Percentiles rank a stretch among this genome's conserved stretches.
Evolutionary conservation across 257 asterid genomes (phyloP).

Genomic region (Echium plantagineum): DNA sequence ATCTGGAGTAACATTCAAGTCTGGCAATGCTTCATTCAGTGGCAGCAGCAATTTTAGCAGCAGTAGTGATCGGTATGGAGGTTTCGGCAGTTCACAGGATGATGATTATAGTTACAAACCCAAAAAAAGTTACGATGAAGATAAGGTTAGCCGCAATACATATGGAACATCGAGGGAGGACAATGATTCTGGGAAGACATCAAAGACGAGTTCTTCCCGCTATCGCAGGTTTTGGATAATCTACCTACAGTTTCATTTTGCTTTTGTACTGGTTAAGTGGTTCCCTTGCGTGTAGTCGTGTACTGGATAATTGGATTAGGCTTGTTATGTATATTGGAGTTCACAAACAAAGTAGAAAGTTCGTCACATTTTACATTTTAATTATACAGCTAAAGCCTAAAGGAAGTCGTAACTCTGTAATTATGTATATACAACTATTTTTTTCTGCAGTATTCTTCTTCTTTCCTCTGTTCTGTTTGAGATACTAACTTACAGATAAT

Average conservation of each 20-base stretch:
- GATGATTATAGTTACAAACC: slow-evolving; percentile 42
- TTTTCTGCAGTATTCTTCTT: neutral
- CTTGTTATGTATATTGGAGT: neutral
- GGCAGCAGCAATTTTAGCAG: slow-evolving; percentile 18
- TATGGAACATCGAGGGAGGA: slow-evolving; percentile 17
- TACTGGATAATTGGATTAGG: neutral
- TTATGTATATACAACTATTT: neutral
- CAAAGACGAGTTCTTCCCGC: slow-evolving; percentile 51
- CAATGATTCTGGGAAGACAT: slow-evolving; percentile 14
- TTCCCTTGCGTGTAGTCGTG: neutral
- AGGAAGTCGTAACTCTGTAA: neutral
- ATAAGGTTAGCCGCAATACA: slow-evolving; percentile 37
- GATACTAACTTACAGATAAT: slow-evolving; percentile 9
- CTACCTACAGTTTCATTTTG: neutral
- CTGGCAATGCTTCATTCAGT: slow-evolving; percentile 59
- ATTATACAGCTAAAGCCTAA: neutral
- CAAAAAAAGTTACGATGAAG: slow-evolving; percentile 47
- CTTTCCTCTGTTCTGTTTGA: slow-evolving; percentile 15
- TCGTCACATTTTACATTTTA: neutral
- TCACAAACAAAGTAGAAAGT: neutral
- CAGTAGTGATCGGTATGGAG: slow-evolving; percentile 53
- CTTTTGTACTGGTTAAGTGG: no score
- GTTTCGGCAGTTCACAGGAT: slow-evolving; percentile 51
- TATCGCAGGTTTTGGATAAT: slow-evolving; percentile 38
- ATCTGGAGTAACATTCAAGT: slow-evolving; percentile 67